Evolutionary conservation across 75 land plant species (phyloP).

Genomic region (Pinus taeda): DNA sequence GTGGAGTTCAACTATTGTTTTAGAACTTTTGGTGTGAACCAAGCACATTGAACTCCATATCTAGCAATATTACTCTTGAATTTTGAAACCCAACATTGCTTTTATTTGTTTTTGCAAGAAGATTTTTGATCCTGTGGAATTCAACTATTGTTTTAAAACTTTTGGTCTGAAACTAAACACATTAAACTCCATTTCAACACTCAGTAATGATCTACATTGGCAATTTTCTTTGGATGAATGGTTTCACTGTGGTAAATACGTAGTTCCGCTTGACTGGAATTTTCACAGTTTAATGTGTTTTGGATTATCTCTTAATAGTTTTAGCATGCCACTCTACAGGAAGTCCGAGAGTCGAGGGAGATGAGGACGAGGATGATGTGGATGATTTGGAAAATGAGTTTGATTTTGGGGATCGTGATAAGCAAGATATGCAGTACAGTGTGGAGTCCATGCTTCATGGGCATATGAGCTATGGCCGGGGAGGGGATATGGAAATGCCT

Average conservation of each 20-base stretch:
- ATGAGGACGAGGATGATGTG: slow-evolving; percentile 88
- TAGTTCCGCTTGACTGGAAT: neutral
- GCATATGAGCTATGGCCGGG: slow-evolving; percentile 58
- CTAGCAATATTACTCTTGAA: neutral
- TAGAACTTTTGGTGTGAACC: no score
- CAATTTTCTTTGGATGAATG: neutral
- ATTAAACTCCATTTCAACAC: no score
- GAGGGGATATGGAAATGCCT: slow-evolving; percentile 27
- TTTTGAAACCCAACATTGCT: neutral
- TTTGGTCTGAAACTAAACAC: no score
- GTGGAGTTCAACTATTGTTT: no score
- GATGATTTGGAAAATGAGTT: slow-evolving; percentile 96
- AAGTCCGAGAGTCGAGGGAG: slow-evolving; percentile 84
- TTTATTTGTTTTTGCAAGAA: neutral
- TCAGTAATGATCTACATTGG: no score
- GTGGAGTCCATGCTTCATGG: slow-evolving; percentile 52
- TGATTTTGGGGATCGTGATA: slow-evolving; percentile 29
- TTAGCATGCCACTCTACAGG: slow-evolving; percentile 37
- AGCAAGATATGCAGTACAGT: slow-evolving; percentile 34
- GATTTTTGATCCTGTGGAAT: no score
- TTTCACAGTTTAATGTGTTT: neutral
- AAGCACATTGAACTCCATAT: no score
- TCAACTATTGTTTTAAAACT: no score
- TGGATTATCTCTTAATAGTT: neutral
- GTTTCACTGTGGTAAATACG: neutral